Conservation (phyloP, 345 rosid species). For the Dovyalis caffra region DNA sequence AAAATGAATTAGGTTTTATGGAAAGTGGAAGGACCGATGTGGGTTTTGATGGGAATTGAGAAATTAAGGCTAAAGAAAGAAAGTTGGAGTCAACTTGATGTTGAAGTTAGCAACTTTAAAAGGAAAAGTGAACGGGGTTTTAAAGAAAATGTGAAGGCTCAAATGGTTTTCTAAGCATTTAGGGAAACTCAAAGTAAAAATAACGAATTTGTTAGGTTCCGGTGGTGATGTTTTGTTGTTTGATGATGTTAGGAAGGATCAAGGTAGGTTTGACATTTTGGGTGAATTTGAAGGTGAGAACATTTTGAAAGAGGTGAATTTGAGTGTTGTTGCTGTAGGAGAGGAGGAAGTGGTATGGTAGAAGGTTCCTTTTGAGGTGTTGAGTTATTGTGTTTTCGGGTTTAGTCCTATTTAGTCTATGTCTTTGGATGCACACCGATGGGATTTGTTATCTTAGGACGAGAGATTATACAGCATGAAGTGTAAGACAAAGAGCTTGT, state of each 20-base stretch:
- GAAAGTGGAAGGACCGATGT: conserved; percentile 19
- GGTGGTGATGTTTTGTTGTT: conserved; percentile 38
- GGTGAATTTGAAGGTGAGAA: conserved; percentile 24
- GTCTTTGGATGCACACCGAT: conserved; percentile 84
- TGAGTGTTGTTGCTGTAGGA: conserved; percentile 19
- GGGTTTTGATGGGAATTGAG: conserved; percentile 25
- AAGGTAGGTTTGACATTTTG: conserved; percentile 22
- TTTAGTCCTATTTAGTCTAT: conserved; percentile 80
- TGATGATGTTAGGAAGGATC: conserved; percentile 28
- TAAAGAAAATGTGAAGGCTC: conserved; percentile 15
- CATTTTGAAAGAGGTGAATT: conserved; percentile 15
- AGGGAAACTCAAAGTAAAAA: conserved; percentile 31
- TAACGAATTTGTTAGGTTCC: conserved; percentile 27
- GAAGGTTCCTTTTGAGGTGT: conserved; percentile 82
- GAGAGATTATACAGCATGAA: conserved; percentile 76
- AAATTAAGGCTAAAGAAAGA: conserved; percentile 7
- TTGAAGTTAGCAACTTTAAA: conserved; percentile 13
- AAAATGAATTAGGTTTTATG: conserved; percentile 36
- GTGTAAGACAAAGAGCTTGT: conserved; percentile 61
- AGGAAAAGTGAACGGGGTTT: conserved; percentile 28
- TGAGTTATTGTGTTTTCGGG: conserved; percentile 72
- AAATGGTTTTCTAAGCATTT: conserved; percentile 17
- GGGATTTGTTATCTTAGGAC: conserved; percentile 78
- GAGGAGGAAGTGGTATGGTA: conserved; percentile 64
- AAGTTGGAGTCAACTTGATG: conserved; percentile 22